Conservation (phyloP, 306 rosid species). For the Carpinus viminea region DNA sequence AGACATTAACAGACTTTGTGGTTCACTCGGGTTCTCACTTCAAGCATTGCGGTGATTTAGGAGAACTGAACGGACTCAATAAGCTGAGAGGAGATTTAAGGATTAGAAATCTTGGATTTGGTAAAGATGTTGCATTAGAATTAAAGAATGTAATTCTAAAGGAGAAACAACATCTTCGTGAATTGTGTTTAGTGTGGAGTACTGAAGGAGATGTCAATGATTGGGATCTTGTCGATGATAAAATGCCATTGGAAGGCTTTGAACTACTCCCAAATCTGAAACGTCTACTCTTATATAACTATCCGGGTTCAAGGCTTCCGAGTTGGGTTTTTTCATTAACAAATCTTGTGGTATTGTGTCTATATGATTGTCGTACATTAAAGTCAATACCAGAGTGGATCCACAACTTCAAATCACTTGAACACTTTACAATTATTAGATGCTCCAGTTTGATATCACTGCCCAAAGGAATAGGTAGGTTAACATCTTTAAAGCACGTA, state of each 20-base stretch:
- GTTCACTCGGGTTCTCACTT: neutral
- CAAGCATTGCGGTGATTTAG: neutral
- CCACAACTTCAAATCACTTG: neutral
- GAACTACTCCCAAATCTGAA: slow-evolving; percentile 11
- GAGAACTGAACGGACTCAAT: neutral
- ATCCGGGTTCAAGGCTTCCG: slow-evolving; percentile 1
- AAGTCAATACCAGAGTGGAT: neutral
- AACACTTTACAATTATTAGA: fast-evolving
- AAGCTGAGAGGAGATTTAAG: neutral
- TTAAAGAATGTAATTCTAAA: no score
- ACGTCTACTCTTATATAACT: fast-evolving
- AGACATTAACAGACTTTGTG: neutral
- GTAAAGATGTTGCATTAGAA: neutral
- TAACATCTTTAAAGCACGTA: neutral
- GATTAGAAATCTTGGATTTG: neutral
- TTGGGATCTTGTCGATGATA: no score
- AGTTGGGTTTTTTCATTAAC: slow-evolving; percentile 16
- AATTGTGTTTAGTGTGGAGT: neutral
- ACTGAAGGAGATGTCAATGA: no score
- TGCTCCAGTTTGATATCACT: neutral
- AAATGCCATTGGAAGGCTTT: slow-evolving; percentile 7
- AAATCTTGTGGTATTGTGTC: no score
- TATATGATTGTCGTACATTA: no score
- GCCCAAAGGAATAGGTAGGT: neutral
- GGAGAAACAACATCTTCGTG: neutral